phyloP scores from a whole-genome alignment of 768 basidiomycete genomes.

The Boletus bicolor region DNA sequence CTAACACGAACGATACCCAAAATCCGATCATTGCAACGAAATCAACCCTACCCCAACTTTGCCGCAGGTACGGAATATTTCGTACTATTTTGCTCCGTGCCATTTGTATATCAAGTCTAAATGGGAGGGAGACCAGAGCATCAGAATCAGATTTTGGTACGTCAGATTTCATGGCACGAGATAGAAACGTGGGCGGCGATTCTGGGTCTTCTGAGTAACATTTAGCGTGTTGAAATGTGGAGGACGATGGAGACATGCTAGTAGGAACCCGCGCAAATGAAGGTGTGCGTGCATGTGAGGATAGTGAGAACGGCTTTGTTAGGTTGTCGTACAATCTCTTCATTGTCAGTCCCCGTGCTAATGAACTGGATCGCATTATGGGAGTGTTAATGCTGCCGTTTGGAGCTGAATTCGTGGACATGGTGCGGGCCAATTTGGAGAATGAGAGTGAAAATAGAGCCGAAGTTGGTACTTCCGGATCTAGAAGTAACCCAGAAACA shows the following conservation, averaged over 20 bases:
- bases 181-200: slow-evolving; percentile 47
- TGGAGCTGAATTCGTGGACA: slow-evolving; percentile 28
- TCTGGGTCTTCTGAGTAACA: slow-evolving; percentile 37
- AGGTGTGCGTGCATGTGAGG: slow-evolving; percentile 18
- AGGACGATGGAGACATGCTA: slow-evolving; percentile 4
- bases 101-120: slow-evolving; percentile 55
- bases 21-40: slow-evolving; percentile 81
- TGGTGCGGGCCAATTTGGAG: slow-evolving; percentile 20
- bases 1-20: slow-evolving; percentile 80
- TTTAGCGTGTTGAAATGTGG: background rate
- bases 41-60: slow-evolving; percentile 91
- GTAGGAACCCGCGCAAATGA: slow-evolving; percentile 16
- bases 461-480: slow-evolving; percentile 66
- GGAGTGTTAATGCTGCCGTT: slow-evolving; percentile 24
- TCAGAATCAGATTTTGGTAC: slow-evolving; percentile 34
- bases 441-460: slow-evolving; percentile 44
- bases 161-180: slow-evolving; percentile 46
- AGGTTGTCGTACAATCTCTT: slow-evolving; percentile 44
- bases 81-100: slow-evolving; percentile 55
- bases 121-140: slow-evolving; percentile 50
- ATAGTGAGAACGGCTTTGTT: slow-evolving; percentile 53
- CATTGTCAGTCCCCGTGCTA: slow-evolving; percentile 45
- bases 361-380: slow-evolving; percentile 31
- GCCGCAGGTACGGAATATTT: slow-evolving; percentile 84
- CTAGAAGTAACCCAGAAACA: slow-evolving; percentile 84